A percentile compares a stretch with the other conserved stretches of the same genome.
phyloP scores from a whole-genome alignment of 2,329 filamentous ascomycete genomes.

The Moelleriella libera region DNA sequence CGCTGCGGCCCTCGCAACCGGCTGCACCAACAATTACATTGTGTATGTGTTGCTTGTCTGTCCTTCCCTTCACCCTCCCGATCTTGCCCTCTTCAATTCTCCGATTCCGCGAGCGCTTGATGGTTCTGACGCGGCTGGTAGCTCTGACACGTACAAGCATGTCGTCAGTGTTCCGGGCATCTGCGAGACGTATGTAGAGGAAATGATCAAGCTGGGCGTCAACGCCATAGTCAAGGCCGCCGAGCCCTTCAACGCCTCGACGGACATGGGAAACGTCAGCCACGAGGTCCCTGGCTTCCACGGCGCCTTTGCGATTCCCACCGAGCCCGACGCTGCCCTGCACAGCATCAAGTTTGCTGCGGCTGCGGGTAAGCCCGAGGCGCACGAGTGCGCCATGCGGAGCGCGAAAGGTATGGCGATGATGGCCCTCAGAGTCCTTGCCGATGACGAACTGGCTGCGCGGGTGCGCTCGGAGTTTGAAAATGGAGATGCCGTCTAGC shows the following conservation, averaged over 20 bases:
- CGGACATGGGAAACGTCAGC: constrained; percentile 38
- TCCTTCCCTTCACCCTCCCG: background rate
- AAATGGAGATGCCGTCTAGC: background rate
- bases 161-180: constrained; percentile 29
- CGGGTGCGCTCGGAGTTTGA: constrained; percentile 1
- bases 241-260: constrained; percentile 24
- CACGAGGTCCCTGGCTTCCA: constrained; percentile 32
- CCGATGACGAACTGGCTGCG: constrained; percentile 6
- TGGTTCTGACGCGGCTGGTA: constrained; percentile 2
- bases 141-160: constrained; percentile 26
- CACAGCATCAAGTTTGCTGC: constrained; percentile 28
- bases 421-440: constrained; percentile 17
- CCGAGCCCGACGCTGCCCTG: constrained; percentile 17
- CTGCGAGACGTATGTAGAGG: constrained; percentile 25
- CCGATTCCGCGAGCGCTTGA: too few species aligned
- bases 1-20: constrained; percentile 18
- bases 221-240: constrained; percentile 20
- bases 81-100: too few species aligned
- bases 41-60: constrained; percentile 11
- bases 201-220: constrained; percentile 25
- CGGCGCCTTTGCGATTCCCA: constrained; percentile 29
- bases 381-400: constrained; percentile 24
- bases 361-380: constrained; percentile 24
- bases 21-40: constrained; percentile 19
- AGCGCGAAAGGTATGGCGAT: constrained; percentile 30